Evolutionary conservation across 2,329 filamentous ascomycete species (phyloP).

Genomic region (Aspergillus uvarum): DNA sequence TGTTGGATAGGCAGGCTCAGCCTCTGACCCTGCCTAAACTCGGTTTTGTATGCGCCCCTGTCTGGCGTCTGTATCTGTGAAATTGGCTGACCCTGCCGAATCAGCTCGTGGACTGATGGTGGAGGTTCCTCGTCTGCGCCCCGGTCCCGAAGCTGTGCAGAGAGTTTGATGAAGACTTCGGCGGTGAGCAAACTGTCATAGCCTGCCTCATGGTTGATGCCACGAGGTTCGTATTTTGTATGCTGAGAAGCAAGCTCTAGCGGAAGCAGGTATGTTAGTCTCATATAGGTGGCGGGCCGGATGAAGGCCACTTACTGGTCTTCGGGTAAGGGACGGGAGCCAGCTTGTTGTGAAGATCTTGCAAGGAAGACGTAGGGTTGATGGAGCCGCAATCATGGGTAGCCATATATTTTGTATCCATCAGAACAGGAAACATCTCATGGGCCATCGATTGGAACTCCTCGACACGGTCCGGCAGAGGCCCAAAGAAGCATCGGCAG

Average conservation of each 20-base stretch:
- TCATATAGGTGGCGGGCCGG: not conserved
- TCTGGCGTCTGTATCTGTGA: no score
- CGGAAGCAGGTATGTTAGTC: not conserved
- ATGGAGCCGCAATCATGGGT: slow-evolving; percentile 56
- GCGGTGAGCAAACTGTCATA: slow-evolving; percentile 64
- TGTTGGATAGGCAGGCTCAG: no score
- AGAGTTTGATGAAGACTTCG: slow-evolving; percentile 57
- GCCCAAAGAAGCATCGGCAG: slow-evolving; percentile 59
- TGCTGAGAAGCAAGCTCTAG: slow-evolving; percentile 33
- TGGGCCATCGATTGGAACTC: slow-evolving; percentile 55
- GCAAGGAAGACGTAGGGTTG: slow-evolving; percentile 45
- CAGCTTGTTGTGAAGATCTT: slow-evolving; percentile 30
- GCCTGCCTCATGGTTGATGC: slow-evolving; percentile 57
- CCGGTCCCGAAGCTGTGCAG: slow-evolving; percentile 51
- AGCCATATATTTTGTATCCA: slow-evolving; percentile 65
- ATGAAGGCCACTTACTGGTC: slow-evolving; percentile 28
- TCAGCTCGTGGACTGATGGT: not conserved
- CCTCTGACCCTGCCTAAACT: no score
- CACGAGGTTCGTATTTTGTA: slow-evolving; percentile 30
- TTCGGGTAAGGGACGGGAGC: slow-evolving; percentile 25
- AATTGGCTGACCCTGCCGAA: no score
- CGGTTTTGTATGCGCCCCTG: no score
- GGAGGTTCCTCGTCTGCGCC: slow-evolving; percentile 15
- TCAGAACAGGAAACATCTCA: slow-evolving; percentile 55
- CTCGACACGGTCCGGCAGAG: slow-evolving; percentile 55